Percentiles rank a stretch among this genome's conserved stretches.
These are phyloP conservation scores for Aegle marmelos DNA, from an alignment of 345 rosid species.

Conservation along the genomic window DNA sequence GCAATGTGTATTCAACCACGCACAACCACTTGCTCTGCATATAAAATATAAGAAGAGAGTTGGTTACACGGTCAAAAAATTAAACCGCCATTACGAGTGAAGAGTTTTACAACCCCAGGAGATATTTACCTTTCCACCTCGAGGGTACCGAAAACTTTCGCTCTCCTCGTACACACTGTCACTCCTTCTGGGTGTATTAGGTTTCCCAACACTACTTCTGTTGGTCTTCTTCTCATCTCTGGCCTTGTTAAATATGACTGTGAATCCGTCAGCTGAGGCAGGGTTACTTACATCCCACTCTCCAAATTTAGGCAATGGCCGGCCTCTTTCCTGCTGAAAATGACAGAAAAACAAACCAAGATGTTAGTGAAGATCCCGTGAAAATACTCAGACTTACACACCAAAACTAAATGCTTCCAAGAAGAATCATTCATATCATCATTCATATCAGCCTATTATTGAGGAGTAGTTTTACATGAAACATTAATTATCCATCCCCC, in stretches of 20 bases:
- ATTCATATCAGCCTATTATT: neutral
- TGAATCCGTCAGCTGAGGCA: slow-evolving; percentile 31
- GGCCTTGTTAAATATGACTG: slow-evolving; percentile 31
- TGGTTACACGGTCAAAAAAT: neutral
- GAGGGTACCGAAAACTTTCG: neutral
- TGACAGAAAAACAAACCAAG: neutral
- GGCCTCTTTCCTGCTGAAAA: slow-evolving; percentile 1
- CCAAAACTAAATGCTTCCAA: neutral
- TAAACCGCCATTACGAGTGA: neutral
- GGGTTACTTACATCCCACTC: slow-evolving; percentile 35
- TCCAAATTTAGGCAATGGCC: slow-evolving; percentile 32
- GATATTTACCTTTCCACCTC: neutral
- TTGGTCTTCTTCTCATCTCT: slow-evolving; percentile 26
- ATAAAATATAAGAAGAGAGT: neutral
- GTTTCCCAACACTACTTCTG: neutral
- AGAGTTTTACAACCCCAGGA: neutral
- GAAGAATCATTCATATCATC: neutral
- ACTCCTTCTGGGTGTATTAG: neutral
- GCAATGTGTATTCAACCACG: slow-evolving; percentile 7
- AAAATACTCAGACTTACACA: neutral
- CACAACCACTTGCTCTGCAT: slow-evolving; percentile 21
- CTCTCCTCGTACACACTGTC: neutral
- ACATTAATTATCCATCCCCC: neutral
- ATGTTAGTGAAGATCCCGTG: neutral
- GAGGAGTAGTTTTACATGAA: neutral